phyloP scores from a whole-genome alignment of 2,329 filamentous ascomycete species.

The Chrysosporium queenslandicum region DNA sequence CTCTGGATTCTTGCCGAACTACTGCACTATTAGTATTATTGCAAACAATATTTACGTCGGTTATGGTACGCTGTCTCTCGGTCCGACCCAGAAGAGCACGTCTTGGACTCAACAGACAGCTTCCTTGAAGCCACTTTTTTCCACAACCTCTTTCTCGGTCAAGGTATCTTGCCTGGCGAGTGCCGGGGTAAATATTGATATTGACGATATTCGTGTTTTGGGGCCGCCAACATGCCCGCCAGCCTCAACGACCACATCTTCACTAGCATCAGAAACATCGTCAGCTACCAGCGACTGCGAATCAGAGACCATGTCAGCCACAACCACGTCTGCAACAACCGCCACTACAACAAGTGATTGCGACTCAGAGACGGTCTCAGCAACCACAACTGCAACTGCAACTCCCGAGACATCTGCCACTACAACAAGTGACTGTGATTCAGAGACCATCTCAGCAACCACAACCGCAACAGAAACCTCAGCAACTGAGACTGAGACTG shows the following conservation, averaged over 20 bases:
- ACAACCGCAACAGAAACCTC: no score
- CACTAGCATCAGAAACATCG: neutral
- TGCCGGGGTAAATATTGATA: neutral
- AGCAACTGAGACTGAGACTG: no score
- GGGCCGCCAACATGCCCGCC: neutral
- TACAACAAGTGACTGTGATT: no score
- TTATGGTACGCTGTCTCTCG: neutral
- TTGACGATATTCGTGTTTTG: neutral
- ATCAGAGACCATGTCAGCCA: neutral
- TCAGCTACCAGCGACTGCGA: neutral
- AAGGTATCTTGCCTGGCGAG: neutral
- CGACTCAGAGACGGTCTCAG: no score
- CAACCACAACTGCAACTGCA: neutral
- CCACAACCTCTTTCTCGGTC: neutral
- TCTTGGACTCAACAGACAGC: neutral
- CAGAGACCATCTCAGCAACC: no score
- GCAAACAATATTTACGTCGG: neutral
- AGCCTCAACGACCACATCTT: neutral
- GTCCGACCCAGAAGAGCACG: neutral
- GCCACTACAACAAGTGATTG: no score
- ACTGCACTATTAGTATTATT: neutral
- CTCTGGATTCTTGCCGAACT: neutral
- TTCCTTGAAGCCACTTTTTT: neutral
- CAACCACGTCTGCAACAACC: no score
- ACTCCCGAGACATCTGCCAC: no score